Evolutionary conservation across 208 protist genomes (phyloP), one percentile per base, ranked within the genome.

Genomic region (Trypanosoma vivax): DNA sequence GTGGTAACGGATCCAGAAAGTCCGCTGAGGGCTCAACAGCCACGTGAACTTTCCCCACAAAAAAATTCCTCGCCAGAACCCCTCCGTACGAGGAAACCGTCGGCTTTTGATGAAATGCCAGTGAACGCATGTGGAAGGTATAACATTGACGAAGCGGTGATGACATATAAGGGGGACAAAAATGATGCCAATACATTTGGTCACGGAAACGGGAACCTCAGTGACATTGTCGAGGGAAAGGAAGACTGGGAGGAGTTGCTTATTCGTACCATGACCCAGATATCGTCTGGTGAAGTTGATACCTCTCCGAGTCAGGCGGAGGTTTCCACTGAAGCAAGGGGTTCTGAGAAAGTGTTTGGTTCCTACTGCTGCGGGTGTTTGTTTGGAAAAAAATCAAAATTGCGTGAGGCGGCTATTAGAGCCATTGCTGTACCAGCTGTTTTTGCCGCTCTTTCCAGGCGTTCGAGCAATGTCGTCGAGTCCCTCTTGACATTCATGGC

Each of bases 321-420:
- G 5, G 45, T 58, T 16, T 53, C 67, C 6, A 47, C 63, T 19
- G 76, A 82, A 29, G 66, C 56, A 7, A 79, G 65, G 49, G 30
- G 31, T 33, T 71, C 68, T 49, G 73, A 74, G 41, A 60, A 69
- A 6, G 73, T 78, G 28, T 73, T 96, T 27, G 89, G 89, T 34
- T 50, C 71, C 2, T 92, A 87, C 50, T 80, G 71, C 38, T 70
- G 63, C 18, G 66, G 63, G 1, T 94, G 89, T 59, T 61, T 96
- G 16, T 79, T 91, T 55, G 70, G 68, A 24, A 63, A 61, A 30
- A 64, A 70, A 27, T 85, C 76, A 2, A 69, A 75, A 60, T 71
- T 87, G 34, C 77, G 89, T 23, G 86, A 94, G 56, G 81, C 75
- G 14, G 86, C 79, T 31, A 63, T 96, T 46, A 64, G 76, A 10